phyloP scores from a whole-genome alignment of 2,329 filamentous ascomycete species.

The Colletotrichum zoysiae region DNA sequence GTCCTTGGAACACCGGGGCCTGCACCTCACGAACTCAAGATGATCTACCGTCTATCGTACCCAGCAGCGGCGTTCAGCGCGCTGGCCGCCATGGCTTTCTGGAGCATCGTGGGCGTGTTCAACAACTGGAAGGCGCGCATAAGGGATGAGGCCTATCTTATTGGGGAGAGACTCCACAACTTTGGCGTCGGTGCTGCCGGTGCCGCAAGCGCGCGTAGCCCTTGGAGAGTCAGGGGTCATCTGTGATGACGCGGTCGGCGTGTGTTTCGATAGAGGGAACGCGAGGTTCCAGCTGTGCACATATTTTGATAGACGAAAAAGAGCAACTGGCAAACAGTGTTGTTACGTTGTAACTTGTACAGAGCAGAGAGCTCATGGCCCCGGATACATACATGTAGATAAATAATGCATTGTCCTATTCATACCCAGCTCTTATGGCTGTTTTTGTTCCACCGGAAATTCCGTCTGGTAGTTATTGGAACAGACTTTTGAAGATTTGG shows the following conservation, averaged over 20 bases:
- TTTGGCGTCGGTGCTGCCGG: slow-evolving; percentile 71
- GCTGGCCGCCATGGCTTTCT: slow-evolving; percentile 59
- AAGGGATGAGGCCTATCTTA: slow-evolving; percentile 94
- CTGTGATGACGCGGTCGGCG: slow-evolving; percentile 42
- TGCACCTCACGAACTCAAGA: slow-evolving; percentile 42
- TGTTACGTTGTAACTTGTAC: slow-evolving; percentile 21
- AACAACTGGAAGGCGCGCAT: slow-evolving; percentile 84
- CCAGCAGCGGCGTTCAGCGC: slow-evolving; percentile 67
- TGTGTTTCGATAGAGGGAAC: background rate
- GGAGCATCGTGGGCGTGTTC: slow-evolving; percentile 71
- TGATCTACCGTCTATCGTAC: slow-evolving; percentile 74
- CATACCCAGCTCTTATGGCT: background rate
- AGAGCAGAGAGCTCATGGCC: no score
- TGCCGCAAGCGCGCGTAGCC: slow-evolving; percentile 50
- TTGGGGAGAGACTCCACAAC: slow-evolving; percentile 95
- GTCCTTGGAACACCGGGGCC: slow-evolving; percentile 40
- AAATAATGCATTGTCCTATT: background rate
- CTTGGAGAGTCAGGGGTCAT: slow-evolving; percentile 54
- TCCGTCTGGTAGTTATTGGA: background rate
- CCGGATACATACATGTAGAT: background rate
- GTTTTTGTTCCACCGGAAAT: no score
- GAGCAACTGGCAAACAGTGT: background rate
- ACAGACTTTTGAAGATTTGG: no score
- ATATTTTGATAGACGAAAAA: slow-evolving; percentile 7
- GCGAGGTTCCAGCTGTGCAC: background rate